Evolutionary conservation across 805 yeast species (phyloP).

Genomic region (Candida xiaguanensis): DNA sequence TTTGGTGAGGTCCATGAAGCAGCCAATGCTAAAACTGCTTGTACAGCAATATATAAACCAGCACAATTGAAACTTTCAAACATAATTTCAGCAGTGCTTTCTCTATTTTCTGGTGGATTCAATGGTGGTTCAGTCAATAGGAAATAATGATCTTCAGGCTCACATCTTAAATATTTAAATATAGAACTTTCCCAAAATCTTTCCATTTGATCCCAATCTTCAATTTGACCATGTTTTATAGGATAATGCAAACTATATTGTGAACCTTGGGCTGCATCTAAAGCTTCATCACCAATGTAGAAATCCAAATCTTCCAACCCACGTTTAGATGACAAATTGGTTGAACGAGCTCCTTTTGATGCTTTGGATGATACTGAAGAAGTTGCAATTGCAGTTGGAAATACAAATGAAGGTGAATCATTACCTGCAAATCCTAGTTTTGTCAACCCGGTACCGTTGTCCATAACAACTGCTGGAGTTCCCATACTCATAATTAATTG

Average conservation of each 20-base stretch:
- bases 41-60: constrained; percentile 97
- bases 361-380: constrained; percentile 45
- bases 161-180: constrained; percentile 93
- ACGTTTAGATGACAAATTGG: constrained; percentile 61
- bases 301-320: constrained; percentile 94
- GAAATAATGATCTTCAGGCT: constrained; percentile 98
- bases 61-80: constrained; percentile 98
- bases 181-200: constrained; percentile 97
- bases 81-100: constrained; percentile 97
- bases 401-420: constrained; percentile 94
- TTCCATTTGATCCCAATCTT: constrained; percentile 99
- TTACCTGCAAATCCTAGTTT: constrained; percentile 98
- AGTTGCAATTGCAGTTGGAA: constrained; percentile 95
- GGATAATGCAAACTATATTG: constrained; percentile 87
- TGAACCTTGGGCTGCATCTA: constrained; percentile 87
- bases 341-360: constrained; percentile 42
- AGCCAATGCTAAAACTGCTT: constrained; percentile 96
- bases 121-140: constrained; percentile 96
- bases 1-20: constrained; percentile 98
- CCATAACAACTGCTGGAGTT: constrained; percentile 95
- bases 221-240: constrained; percentile 95
- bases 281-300: constrained; percentile 93
- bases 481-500: constrained; percentile 47
- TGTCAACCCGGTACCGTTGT: constrained; percentile 97
- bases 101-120: constrained; percentile 99